These are phyloP conservation scores for Phoma sp. DNA, from an alignment of 2,329 filamentous ascomycete genomes.

Conservation along the genomic window DNA sequence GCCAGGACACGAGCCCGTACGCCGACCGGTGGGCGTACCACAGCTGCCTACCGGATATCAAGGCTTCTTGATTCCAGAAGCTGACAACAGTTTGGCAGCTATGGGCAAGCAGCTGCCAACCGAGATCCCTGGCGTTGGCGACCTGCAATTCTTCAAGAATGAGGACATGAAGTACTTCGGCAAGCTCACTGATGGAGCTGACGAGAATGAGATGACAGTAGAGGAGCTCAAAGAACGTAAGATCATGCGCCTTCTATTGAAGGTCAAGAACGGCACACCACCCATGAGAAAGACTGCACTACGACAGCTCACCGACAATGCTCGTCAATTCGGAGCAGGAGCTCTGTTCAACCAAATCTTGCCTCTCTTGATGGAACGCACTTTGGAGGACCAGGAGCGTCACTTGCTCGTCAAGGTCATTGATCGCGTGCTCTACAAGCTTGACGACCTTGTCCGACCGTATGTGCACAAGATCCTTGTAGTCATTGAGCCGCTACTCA, in stretches of 20 bases:
- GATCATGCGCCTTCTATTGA: constrained; percentile 94
- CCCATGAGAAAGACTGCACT: constrained; percentile 98
- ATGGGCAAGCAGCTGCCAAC: constrained; percentile 91
- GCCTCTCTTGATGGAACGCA: constrained; percentile 97
- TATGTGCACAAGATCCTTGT: constrained; percentile 99
- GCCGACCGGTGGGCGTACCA: constrained; percentile 74
- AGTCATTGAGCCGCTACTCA: constrained; percentile 97
- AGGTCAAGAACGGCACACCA: constrained; percentile 98
- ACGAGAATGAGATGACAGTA: constrained; percentile 89
- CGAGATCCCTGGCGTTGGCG: constrained; percentile 93
- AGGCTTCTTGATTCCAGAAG: constrained; percentile 98
- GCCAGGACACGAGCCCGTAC: constrained; percentile 86
- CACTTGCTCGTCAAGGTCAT: constrained; percentile 99
- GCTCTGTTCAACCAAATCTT: constrained; percentile 97
- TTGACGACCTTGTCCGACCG: constrained; percentile 93
- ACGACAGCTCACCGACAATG: constrained; percentile 96
- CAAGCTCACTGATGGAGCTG: constrained; percentile 91
- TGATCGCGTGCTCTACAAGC: constrained; percentile 96
- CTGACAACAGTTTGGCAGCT: constrained; percentile 74
- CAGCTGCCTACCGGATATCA: constrained; percentile 70
- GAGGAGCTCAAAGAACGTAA: constrained; percentile 98
- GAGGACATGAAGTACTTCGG: constrained; percentile 99
- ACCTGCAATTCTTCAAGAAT: constrained; percentile 96
- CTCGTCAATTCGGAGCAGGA: constrained; percentile 91
- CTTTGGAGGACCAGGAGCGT: constrained; percentile 94